These are phyloP conservation scores for Pleurostoma richardsiae DNA, from an alignment of 2,329 filamentous ascomycete genomes.

Conservation along the genomic window DNA sequence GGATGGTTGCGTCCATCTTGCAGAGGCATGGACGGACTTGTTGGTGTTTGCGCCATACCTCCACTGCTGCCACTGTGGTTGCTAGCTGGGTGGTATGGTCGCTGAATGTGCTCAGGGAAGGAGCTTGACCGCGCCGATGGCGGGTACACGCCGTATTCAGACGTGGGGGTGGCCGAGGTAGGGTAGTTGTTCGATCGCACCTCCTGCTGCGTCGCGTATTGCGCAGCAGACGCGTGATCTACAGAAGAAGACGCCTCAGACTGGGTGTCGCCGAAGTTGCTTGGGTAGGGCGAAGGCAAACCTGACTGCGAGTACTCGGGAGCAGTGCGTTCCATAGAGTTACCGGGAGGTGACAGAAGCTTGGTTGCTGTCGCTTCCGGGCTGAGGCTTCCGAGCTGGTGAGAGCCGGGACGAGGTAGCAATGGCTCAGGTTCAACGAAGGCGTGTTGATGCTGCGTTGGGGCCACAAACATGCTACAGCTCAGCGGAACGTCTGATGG, in stretches of 20 bases:
- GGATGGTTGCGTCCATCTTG: conserved; percentile 77
- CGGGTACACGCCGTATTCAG: conserved; percentile 81
- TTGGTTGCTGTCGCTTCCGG: conserved; percentile 15
- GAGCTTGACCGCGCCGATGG: conserved; percentile 71
- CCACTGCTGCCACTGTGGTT: conserved; percentile 67
- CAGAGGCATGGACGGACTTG: conserved; percentile 93
- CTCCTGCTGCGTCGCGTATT: conserved; percentile 81
- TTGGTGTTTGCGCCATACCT: conserved; percentile 95
- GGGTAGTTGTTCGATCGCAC: conserved; percentile 67
- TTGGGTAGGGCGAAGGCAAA: conserved; percentile 72
- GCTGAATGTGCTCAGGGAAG: conserved; percentile 84
- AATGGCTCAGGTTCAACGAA: conserved; percentile 10
- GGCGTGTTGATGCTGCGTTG: conserved; percentile 9
- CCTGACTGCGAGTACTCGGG: conserved; percentile 82
- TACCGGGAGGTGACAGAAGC: conserved; percentile 20
- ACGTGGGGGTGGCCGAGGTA: conserved; percentile 76
- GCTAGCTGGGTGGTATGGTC: conserved; percentile 75
- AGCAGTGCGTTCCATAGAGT: conserved; percentile 56
- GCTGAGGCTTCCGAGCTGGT: conserved; percentile 8
- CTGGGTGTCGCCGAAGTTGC: conserved; percentile 61
- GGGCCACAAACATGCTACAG: conserved; percentile 12
- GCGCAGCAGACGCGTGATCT: conserved; percentile 92
- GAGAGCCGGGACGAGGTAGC: conserved; percentile 8
- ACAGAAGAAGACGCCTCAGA: conserved; percentile 76
- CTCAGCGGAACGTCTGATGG: conserved; percentile 4